A percentile compares a stretch with the other conserved stretches of the same genome.
Evolutionary conservation across 2,329 filamentous ascomycete species (phyloP).

Genomic region (Colletotrichum paranaense): DNA sequence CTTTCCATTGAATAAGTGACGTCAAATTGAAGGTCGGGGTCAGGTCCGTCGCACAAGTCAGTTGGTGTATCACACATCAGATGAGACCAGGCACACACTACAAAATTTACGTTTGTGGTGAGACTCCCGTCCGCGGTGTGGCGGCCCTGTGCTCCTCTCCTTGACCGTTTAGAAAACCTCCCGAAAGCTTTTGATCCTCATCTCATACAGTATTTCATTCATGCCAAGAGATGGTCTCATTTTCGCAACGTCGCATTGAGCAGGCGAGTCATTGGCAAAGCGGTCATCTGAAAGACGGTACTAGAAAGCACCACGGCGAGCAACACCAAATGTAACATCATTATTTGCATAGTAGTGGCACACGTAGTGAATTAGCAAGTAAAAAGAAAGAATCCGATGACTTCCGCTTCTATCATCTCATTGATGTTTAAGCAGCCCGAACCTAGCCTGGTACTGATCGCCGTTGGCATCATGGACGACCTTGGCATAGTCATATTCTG

Average conservation of each 20-base stretch:
- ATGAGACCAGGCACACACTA: constrained; percentile 28
- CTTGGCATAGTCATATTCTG: background rate
- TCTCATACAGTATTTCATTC: background rate
- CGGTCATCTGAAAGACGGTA: constrained; percentile 15
- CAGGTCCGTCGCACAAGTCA: background rate
- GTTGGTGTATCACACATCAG: constrained; percentile 24
- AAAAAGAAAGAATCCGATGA: background rate
- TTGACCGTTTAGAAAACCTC: background rate
- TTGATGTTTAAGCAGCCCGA: background rate
- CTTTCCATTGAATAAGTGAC: background rate
- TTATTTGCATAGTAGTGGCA: constrained; percentile 2
- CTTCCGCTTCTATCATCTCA: constrained; percentile 20
- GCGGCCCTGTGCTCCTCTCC: background rate
- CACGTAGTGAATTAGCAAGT: background rate
- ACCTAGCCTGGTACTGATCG: background rate
- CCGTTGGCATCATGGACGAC: background rate
- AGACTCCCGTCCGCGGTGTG: background rate
- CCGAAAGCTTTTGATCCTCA: background rate
- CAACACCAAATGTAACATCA: constrained; percentile 13
- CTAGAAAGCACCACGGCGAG: background rate
- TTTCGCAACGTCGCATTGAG: background rate
- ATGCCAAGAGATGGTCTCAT: background rate
- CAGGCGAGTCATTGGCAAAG: constrained; percentile 16
- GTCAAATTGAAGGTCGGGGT: background rate
- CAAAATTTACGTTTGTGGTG: background rate